phyloP scores from a whole-genome alignment of 139 green algal genomes.

The Parachlorella kessleri region DNA sequence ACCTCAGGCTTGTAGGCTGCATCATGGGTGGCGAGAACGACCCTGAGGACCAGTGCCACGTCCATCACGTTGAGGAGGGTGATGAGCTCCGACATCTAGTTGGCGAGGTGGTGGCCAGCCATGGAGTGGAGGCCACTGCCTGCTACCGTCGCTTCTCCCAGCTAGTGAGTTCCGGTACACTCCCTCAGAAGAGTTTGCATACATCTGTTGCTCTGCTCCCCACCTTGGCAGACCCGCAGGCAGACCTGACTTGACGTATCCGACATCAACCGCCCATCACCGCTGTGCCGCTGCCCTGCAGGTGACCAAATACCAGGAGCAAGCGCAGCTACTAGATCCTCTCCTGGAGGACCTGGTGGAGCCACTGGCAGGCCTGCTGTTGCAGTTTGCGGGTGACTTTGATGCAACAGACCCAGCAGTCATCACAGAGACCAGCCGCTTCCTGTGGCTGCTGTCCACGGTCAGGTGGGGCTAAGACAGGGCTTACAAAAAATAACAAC shows the following conservation, averaged over 20 bases:
- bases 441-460: conserved; percentile 81
- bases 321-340: conserved; percentile 92
- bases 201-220: not conserved
- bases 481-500: not conserved
- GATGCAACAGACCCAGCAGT: not conserved
- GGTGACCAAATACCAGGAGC: conserved; percentile 95
- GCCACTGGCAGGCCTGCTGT: conserved; percentile 72
- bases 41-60: not conserved
- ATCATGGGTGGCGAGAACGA: too few relatives aligned
- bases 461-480: conserved; percentile 58
- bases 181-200: not conserved
- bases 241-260: conserved; percentile 11
- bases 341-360: conserved; percentile 80
- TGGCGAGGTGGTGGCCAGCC: conserved; percentile 26
- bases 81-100: conserved; percentile 55
- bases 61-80: conserved; percentile 32
- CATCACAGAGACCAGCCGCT: conserved; percentile 43
- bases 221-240: not conserved
- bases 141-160: conserved; percentile 51
- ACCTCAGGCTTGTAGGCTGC: too few relatives aligned
- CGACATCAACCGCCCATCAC: not conserved
- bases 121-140: conserved; percentile 20
- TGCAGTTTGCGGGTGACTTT: not conserved
- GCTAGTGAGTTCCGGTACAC: conserved; percentile 69
- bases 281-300: conserved; percentile 38